phyloP scores from a whole-genome alignment of 768 basidiomycete genomes.

The Cantharellus cinnabarinus region DNA sequence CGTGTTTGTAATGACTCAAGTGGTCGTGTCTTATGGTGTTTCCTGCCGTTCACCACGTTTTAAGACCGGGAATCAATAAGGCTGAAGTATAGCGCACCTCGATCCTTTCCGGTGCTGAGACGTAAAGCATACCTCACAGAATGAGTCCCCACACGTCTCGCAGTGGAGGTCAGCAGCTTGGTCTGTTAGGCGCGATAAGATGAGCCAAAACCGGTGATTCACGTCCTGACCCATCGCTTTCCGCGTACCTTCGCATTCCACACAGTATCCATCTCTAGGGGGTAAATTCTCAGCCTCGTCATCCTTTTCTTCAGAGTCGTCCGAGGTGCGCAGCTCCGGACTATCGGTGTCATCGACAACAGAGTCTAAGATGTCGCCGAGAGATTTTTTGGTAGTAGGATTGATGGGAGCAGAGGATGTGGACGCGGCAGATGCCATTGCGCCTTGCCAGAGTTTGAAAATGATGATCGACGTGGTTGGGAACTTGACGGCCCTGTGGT shows the following conservation, averaged over 20 bases:
- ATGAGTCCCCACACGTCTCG: slow-evolving; percentile 48
- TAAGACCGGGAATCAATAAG: too few species aligned
- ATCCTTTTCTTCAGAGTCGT: neutral
- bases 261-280: slow-evolving; percentile 22
- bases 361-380: neutral
- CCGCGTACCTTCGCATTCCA: slow-evolving; percentile 64
- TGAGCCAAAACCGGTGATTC: too few species aligned
- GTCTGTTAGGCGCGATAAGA: slow-evolving; percentile 25
- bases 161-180: slow-evolving; percentile 64
- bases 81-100: too few species aligned
- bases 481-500: neutral
- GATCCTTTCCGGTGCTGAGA: slow-evolving; percentile 51
- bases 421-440: neutral
- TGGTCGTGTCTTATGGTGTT: too few species aligned
- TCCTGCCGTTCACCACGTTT: too few species aligned
- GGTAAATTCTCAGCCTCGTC: too few species aligned
- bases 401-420: neutral
- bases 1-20: too few species aligned
- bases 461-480: neutral
- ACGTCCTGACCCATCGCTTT: too few species aligned
- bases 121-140: slow-evolving; percentile 73
- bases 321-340: slow-evolving; percentile 3
- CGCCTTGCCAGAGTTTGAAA: neutral
- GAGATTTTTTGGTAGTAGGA: neutral
- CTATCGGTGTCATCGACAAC: neutral